phyloP scores from a whole-genome alignment of 2,329 filamentous ascomycete genomes.

The Epichloe scottii region DNA sequence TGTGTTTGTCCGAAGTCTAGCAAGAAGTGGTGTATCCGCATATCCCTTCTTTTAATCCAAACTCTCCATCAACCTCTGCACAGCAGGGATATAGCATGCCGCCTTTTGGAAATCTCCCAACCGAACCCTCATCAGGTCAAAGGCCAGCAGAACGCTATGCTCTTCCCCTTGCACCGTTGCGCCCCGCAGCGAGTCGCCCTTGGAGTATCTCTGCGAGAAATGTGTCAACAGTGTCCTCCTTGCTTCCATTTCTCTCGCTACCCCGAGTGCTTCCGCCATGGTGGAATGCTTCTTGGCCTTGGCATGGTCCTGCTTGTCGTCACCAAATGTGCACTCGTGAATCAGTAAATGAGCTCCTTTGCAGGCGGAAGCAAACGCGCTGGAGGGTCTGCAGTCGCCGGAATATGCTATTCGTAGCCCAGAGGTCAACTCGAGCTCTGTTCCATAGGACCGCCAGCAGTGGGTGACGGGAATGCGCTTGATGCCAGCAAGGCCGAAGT shows the following conservation, averaged over 20 bases:
- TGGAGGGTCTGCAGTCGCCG: constrained; percentile 78
- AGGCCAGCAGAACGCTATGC: constrained; percentile 51
- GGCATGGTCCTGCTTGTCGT: constrained; percentile 68
- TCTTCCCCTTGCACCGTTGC: constrained; percentile 22
- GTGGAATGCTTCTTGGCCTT: constrained; percentile 83
- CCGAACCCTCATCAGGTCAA: constrained; percentile 66
- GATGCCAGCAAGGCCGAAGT: constrained; percentile 53
- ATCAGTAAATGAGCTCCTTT: constrained; percentile 68
- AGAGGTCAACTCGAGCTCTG: constrained; percentile 63
- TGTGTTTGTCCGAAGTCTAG: background rate
- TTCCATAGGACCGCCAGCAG: constrained; percentile 66
- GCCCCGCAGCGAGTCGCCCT: constrained; percentile 27
- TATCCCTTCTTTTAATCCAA: constrained; percentile 6
- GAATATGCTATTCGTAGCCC: constrained; percentile 86
- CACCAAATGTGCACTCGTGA: constrained; percentile 93
- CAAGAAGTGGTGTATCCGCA: background rate
- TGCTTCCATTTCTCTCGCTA: constrained; percentile 69
- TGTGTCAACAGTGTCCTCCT: constrained; percentile 77
- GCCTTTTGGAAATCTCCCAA: constrained; percentile 58
- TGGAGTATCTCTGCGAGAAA: constrained; percentile 89
- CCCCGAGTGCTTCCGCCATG: constrained; percentile 67
- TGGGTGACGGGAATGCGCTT: constrained; percentile 60
- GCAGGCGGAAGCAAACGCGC: constrained; percentile 57
- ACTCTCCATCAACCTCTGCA: constrained; percentile 38
- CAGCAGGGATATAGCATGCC: constrained; percentile 46